Base-by-base conservation (phyloP, 805 yeast species). In the Lachancea sp. region DNA sequence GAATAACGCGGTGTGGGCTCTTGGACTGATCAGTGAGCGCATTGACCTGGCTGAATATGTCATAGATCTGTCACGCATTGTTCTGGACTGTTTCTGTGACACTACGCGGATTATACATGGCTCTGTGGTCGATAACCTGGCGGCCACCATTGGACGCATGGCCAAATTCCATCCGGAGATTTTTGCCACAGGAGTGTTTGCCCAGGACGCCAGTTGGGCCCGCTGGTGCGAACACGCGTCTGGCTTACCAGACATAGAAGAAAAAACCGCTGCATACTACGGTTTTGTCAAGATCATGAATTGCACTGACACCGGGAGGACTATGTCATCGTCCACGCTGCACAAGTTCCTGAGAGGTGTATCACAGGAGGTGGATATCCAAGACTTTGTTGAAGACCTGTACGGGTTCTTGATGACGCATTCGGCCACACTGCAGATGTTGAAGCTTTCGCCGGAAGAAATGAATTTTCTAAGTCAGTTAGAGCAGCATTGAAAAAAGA, bases 1-100 rank as follows among this genome's bases (percentile, higher is more conserved):
- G 29, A 54, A 61, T 12, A 93, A 93, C 63, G 93, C 98, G 1
- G 80, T 87, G 41, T 93, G 99, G 99, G 78, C 96, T 1, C 67
- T 85, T 12, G 98, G 99, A 36, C 95, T 93, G 62, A 78, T 93
- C 26, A 73, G 87, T 3, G 70, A 89, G 57, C 75, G 85, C 45
- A 44, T 63, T 10, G 63, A 63, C 38, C 38, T 65, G 22, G 53
- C 58, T 16, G 58, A 56, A 12, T 60, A 55, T 42, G 50, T 63
- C 22, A 46, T 65, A 20, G 65, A 63, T 32, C 27, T 65, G 29
- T 54, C 63, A 12, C 50, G 58, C 10, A 44, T 62, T 8, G 44
- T 61, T 16, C 39, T 62, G 10, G 67, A 63, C 47, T 38, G 58
- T 15, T 62, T 62, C 41, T 49, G 58, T 8, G 54, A 55, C 9